Evolutionary conservation across 768 basidiomycete genomes (phyloP), one percentile per base, ranked within the genome.

Genomic region (Boletus tylopilopsis): DNA sequence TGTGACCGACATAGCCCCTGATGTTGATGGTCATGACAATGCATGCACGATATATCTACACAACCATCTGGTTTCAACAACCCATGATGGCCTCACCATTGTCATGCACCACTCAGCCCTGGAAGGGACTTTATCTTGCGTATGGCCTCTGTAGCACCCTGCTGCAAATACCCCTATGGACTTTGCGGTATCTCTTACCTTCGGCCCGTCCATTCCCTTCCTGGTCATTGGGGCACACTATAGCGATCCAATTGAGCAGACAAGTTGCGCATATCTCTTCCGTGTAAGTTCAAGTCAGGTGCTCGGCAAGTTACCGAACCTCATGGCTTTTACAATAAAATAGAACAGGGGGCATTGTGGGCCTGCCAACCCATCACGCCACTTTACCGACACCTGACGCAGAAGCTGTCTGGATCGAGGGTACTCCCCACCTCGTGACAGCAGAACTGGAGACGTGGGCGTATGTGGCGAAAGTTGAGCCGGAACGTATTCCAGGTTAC

Each of bases 401-500:
- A 16, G 47, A 60, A 44, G 56, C 55, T 30, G 55, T 71, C 32
- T 74, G 68, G 68, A 59, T 76, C 16, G 64, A 71, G 2, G 61
- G 57, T 4, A 58, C 58, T 10, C 56, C 67, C 4, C 57, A 67
- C 15, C 60, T 71, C 27, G 51, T 75, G 44, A 53, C 47, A 1
- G 67, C 62, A 10, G 63, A 72, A 21, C 50, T 71, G 19, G 54
- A 59, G 32, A 56, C 51, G 24, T 67, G 49, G 49, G 52, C 65
- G 5, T 42, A 34, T 34, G 61, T 64, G 19, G 69, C 78, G 12
- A 59, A 65, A 5, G 73, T 80, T 19, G 49, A 66, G 5, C 66
- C 77, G 0, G 62, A 71, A 38, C 70, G 70, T 30, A 70, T 84
- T 33, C 78, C 81, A 13, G 81, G 79, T 7, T 84, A 82, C 57